Conservation (phyloP, 2,329 filamentous ascomycete species). For the Fusarium sp. region DNA sequence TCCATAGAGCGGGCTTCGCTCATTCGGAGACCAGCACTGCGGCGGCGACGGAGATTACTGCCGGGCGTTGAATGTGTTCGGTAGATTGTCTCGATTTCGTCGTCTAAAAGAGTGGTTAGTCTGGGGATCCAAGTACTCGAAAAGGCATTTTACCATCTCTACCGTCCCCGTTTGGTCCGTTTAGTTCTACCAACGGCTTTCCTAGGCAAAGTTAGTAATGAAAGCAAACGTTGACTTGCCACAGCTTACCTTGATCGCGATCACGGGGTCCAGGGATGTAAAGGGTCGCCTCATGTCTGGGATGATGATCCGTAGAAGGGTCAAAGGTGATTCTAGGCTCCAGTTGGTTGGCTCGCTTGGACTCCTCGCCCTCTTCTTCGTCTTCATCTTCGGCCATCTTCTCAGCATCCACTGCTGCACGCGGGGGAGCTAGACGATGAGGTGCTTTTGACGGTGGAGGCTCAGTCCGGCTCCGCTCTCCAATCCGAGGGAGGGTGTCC, state of each 20-base stretch:
- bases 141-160: slow-evolving; percentile 13
- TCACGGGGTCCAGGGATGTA: slow-evolving; percentile 50
- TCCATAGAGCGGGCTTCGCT: slow-evolving; percentile 52
- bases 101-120: slow-evolving; percentile 25
- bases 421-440: not conserved
- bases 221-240: too few relatives aligned
- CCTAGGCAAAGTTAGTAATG: slow-evolving; percentile 30
- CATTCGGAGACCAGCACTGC: slow-evolving; percentile 39
- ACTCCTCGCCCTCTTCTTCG: not conserved
- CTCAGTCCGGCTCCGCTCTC: slow-evolving; percentile 22
- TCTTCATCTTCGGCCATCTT: not conserved
- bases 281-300: slow-evolving; percentile 40
- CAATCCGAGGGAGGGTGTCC: slow-evolving; percentile 22
- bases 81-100: slow-evolving; percentile 28
- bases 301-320: slow-evolving; percentile 42
- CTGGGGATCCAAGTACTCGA: not conserved
- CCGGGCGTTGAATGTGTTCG: slow-evolving; percentile 21
- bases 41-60: slow-evolving; percentile 40
- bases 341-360: not conserved
- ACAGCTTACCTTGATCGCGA: slow-evolving; percentile 43
- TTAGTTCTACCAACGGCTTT: slow-evolving; percentile 44
- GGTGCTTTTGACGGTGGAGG: slow-evolving; percentile 11
- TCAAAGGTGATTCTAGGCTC: slow-evolving; percentile 46
- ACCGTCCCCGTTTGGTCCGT: slow-evolving; percentile 39
- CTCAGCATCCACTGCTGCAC: not conserved